phyloP scores from a whole-genome alignment of 1,139 yeast genomes.

The Candida smagusa region DNA sequence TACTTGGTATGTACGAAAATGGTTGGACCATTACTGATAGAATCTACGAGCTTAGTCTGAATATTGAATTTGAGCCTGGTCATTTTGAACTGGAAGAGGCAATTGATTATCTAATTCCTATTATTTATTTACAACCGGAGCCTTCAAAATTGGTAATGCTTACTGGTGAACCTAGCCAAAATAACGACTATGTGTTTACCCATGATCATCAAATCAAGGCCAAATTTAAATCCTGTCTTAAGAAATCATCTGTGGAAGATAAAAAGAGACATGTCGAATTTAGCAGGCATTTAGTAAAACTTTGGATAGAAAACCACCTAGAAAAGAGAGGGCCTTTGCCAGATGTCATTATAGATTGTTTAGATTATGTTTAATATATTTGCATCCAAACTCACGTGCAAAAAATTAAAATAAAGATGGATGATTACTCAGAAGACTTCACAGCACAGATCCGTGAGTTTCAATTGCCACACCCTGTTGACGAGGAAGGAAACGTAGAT shows the following conservation, averaged over 20 bases:
- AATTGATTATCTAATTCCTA: conserved; percentile 20
- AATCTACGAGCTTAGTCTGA: conserved; percentile 10
- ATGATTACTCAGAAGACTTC: too few species aligned
- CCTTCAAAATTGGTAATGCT: conserved; percentile 7
- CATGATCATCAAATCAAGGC: conserved; percentile 17
- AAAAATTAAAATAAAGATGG: not conserved
- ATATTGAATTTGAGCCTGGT: conserved; percentile 8
- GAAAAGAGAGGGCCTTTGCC: conserved; percentile 14
- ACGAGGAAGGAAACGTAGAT: conserved; percentile 13
- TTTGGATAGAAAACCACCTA: conserved; percentile 21
- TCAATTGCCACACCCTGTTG: conserved; percentile 4
- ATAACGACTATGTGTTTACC: conserved; percentile 5
- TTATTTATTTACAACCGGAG: conserved; percentile 9
- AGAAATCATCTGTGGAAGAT: conserved; percentile 13
- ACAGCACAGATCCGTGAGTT: not conserved
- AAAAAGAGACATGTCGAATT: conserved; percentile 12
- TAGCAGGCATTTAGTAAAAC: conserved; percentile 17
- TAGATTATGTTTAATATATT: not conserved
- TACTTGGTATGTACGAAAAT: conserved; percentile 16
- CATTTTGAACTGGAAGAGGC: conserved; percentile 20
- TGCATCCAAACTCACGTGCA: not conserved
- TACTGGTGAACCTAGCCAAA: conserved; percentile 8
- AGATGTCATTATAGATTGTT: conserved; percentile 7
- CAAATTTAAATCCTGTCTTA: conserved; percentile 16
- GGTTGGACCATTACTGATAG: conserved; percentile 21